Evolutionary conservation across 129 eudicot genomes (phyloP), one percentile per base, ranked within the genome.

Genomic region (Silybum marianum): DNA sequence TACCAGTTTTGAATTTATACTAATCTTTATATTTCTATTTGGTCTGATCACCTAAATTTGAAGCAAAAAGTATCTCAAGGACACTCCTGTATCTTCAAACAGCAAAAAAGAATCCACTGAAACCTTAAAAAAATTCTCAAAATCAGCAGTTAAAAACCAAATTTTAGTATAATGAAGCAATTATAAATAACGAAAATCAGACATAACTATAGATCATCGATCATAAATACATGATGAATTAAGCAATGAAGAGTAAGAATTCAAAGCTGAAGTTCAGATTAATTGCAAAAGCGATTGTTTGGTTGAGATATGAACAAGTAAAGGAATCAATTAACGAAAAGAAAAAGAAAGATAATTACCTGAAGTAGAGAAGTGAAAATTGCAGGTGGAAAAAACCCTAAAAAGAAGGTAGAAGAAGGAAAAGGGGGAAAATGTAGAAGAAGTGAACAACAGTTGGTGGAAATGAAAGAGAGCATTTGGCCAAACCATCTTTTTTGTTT

Each of bases 381-480:
- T 48, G 62, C 69, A 51, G 28, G 54, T 68, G 86, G 86, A 6
- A 74, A 71, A 83, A 88, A 85, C 91, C 92, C 92, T 81, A 83
- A 85, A 88, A 76, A 60, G 39, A 69, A 70, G 34, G 36, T 73
- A 11, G 36, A n/a, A 22, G 67, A 54, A 39, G 19, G 0, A 14
- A 48, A 48, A 48, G 19, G 62, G 62, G 62, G 19, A 2, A 42
- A 42, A 42, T 42, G 13, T 42, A 42, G 13, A 42, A 48, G 19
- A 48, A 48, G 21, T 48, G 62, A 48, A 48, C 1, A 13, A n/a
- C 1, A 13, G 19, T 48, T 14, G 62, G 62, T 3, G 62, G 7
- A 38, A 9, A 48, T 12, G 60, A 14, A 48, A 14, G 60, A 48
- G 62, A 48, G 62, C 68, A 60, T 10, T 60, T 60, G 25, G 68